Percentiles rank a stretch among this genome's conserved stretches.
Evolutionary conservation across 208 protist genomes (phyloP).

Genomic region (Wallacemonas rigidus): DNA sequence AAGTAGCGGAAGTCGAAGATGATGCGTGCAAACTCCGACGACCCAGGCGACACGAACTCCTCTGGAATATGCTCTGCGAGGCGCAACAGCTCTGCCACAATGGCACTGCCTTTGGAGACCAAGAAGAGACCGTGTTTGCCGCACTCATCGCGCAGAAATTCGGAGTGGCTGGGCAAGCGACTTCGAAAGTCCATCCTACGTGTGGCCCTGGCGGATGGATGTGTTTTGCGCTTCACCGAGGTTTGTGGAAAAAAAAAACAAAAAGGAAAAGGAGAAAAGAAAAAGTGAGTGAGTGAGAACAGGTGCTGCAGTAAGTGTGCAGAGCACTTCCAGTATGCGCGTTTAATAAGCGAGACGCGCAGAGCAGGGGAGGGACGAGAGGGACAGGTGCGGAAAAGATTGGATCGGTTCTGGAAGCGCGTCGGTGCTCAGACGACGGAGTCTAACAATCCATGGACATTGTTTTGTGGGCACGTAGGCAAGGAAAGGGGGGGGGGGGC

Average conservation of each 20-base stretch:
- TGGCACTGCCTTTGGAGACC: conserved; percentile 89
- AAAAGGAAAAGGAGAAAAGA: not conserved
- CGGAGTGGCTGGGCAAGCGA: conserved; percentile 15
- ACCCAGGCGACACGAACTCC: conserved; percentile 63
- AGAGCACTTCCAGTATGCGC: too few relatives aligned
- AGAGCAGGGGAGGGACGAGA: not conserved
- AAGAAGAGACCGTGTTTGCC: conserved; percentile 93
- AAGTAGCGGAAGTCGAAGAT: conserved; percentile 96
- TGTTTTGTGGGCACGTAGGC: too few relatives aligned
- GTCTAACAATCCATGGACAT: too few relatives aligned
- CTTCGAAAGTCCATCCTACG: conserved; percentile 3
- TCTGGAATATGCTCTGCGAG: conserved; percentile 92
- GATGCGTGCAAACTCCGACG: conserved; percentile 75
- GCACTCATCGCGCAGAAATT: conserved; percentile 91
- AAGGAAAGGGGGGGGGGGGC: too few relatives aligned
- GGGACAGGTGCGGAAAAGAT: not conserved
- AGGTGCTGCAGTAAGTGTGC: not conserved
- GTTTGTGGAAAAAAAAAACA: too few relatives aligned
- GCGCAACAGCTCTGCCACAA: conserved; percentile 93
- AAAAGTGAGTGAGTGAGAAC: not conserved
- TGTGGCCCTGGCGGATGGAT: too few relatives aligned
- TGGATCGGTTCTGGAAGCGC: too few relatives aligned
- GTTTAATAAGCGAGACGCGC: too few relatives aligned
- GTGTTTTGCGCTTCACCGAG: too few relatives aligned
- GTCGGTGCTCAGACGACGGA: too few relatives aligned